Conservation (phyloP, 163 green algal species). For the Scenedesmus sp. region DNA sequence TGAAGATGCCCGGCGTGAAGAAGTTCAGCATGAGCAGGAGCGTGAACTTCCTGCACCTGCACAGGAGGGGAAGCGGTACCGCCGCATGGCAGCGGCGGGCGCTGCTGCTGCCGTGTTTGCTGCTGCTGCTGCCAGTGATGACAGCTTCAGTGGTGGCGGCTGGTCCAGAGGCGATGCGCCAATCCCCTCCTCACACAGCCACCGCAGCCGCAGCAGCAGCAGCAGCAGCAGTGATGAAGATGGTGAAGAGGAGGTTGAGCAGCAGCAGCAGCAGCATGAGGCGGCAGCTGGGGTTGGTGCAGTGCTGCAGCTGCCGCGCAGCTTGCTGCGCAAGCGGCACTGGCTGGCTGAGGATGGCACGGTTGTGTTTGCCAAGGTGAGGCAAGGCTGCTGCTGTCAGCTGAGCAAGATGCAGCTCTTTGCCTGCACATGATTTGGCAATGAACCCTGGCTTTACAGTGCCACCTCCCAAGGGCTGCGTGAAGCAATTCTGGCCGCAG, state of each 20-base stretch:
- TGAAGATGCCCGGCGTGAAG: background rate
- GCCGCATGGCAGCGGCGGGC: background rate
- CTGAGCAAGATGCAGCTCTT: no score
- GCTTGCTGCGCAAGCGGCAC: background rate
- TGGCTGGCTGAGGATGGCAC: background rate
- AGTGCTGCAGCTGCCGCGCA: background rate
- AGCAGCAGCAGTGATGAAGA: background rate
- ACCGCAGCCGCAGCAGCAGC: background rate
- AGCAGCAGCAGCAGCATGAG: background rate
- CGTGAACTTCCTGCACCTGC: background rate
- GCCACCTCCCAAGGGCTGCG: background rate
- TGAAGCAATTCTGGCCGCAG: background rate
- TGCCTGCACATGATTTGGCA: background rate
- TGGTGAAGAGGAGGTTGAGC: background rate
- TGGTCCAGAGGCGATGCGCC: background rate
- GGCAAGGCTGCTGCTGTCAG: background rate
- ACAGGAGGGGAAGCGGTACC: background rate
- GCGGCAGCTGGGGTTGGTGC: background rate
- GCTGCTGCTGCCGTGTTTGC: background rate
- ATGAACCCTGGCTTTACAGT: background rate
- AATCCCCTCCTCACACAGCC: background rate
- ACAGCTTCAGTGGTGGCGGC: background rate
- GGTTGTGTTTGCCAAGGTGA: background rate
- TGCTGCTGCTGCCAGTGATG: background rate
- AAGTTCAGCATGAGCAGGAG: background rate